Percentiles rank a stretch among this genome's conserved stretches.
phyloP scores from a whole-genome alignment of 1,284 basidiomycete genomes.

The Cutaneotrichosporon sp. region DNA sequence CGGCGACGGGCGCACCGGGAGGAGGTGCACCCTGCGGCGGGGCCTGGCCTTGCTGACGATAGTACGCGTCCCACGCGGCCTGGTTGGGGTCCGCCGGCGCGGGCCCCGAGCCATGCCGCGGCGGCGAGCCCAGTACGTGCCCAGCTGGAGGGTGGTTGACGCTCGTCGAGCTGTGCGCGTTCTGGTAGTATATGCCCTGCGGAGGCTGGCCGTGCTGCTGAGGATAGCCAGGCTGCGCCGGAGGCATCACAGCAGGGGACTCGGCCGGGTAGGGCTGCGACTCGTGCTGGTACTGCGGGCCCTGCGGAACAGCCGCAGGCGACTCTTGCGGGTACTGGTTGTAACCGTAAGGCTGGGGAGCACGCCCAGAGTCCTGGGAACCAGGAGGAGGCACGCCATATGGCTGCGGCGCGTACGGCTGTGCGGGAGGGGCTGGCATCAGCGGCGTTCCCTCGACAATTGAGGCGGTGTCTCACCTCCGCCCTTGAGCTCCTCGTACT shows the following conservation, averaged over 20 bases:
- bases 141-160: slow-evolving; percentile 16
- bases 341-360: slow-evolving; percentile 15
- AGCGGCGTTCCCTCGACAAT: neutral
- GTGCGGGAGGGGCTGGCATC: slow-evolving; percentile 11
- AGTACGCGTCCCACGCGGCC: slow-evolving; percentile 52
- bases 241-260: slow-evolving; percentile 11
- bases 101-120: slow-evolving; percentile 30
- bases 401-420: slow-evolving; percentile 13
- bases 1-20: slow-evolving; percentile 11
- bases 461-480: slow-evolving; percentile 25
- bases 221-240: slow-evolving; percentile 33
- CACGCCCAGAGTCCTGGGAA: slow-evolving; percentile 1
- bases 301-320: slow-evolving; percentile 8
- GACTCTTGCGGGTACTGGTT: slow-evolving; percentile 12
- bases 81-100: slow-evolving; percentile 34
- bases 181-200: slow-evolving; percentile 14
- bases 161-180: slow-evolving; percentile 13
- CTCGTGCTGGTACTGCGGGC: slow-evolving; percentile 8
- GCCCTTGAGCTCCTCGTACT: slow-evolving; percentile 50
- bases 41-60: slow-evolving; percentile 37
- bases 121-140: slow-evolving; percentile 29
- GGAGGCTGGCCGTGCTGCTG: slow-evolving; percentile 1
- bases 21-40: slow-evolving; percentile 20
- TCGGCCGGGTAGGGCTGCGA: slow-evolving; percentile 6
- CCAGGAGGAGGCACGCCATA: slow-evolving; percentile 24